Evolutionary conservation across 768 basidiomycete genomes (phyloP).

Genomic region (Suillus clintonianus): DNA sequence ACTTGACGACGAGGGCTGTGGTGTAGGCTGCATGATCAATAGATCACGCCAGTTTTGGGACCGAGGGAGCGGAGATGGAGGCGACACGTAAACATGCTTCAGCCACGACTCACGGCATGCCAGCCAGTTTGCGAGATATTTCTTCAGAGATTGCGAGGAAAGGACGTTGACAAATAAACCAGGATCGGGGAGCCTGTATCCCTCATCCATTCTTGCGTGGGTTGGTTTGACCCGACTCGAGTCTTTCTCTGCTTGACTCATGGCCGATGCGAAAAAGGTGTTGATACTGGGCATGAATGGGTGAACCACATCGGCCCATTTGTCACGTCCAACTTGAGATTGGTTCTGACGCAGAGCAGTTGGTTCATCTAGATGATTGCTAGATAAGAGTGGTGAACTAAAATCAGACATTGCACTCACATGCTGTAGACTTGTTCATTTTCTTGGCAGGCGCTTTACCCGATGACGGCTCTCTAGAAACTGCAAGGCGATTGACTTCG

Average conservation of each 20-base stretch:
- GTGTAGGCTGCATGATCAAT: background rate
- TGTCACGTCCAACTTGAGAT: background rate
- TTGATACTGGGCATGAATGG: background rate
- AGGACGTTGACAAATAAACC: background rate
- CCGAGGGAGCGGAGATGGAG: background rate
- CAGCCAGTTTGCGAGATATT: background rate
- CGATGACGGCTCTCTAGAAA: background rate
- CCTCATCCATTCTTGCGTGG: background rate
- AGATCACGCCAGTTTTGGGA: background rate
- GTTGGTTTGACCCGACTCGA: background rate
- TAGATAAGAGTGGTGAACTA: background rate
- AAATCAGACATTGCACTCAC: background rate
- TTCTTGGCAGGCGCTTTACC: background rate
- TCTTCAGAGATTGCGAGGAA: background rate
- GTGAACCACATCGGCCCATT: background rate
- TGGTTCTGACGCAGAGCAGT: background rate
- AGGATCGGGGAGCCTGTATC: background rate
- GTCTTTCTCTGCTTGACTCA: background rate
- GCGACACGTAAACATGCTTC: background rate
- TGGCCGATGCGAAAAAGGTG: background rate
- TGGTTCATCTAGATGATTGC: background rate
- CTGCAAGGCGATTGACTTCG: background rate
- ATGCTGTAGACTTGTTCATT: background rate
- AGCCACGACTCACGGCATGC: background rate
- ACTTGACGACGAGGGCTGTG: background rate